Base-by-base conservation (phyloP, 164 flowering plant genomes). In the Santalum album region DNA sequence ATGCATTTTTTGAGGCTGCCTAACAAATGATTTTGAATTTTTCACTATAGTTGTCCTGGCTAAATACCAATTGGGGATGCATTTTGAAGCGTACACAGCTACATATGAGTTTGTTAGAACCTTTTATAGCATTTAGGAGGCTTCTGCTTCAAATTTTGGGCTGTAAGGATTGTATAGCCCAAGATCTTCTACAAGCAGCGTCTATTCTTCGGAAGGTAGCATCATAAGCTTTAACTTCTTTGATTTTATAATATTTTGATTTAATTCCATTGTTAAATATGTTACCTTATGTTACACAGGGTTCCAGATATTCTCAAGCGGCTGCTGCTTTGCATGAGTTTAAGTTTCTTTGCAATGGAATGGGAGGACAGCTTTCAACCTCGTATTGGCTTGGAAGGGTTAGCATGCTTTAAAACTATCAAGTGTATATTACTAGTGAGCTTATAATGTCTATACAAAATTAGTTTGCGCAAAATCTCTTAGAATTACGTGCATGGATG, bases 121-220 rank as follows among this genome's bases (percentile, higher is more conserved):
- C 98, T 38, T 86, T 88, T 42, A 75, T 88, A 51, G 90, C 96
- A 53, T 92, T 92, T 66, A 77, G 98, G 69, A 72, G 86, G 65
- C 81, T 86, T 53, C 69, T 92, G 35, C 94, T 92, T 70, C 89
- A 83, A 62, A 70, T 86, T 54, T 74, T 92, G 70, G 65, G 74
- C 62, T 80, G 89, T 65, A 65, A 65, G 36, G 83, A 77, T 17
- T 71, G 73, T 66, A 72, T 62, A 22, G 52, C 78, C 54, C 77
- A 83, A 58, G 86, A 92, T 78, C 89, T 86, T 66, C 56, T 84
- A 71, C 82, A 92, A 59, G 79, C 96, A 48, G 84, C 90, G 34
- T 80, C 94, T 25, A 74, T 75, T 61, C 92, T 92, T 68, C 96
- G 98, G 6, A 88, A 92, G 98, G 98, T 92, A 69, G n/a, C 40